Evolutionary conservation across 331 rosid species (phyloP).

Genomic region (Acacia concinna): DNA sequence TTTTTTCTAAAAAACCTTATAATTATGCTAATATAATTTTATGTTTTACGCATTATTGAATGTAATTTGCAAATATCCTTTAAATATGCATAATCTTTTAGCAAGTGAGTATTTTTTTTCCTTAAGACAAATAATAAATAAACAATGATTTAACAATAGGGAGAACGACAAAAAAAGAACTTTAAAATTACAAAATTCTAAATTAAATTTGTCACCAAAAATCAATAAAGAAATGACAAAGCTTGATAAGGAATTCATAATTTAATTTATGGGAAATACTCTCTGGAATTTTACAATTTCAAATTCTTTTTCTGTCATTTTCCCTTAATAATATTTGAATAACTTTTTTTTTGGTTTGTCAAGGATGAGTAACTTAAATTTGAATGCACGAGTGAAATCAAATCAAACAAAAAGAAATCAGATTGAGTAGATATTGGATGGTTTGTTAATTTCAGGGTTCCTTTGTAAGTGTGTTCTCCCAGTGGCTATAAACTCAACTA

Average conservation of each 20-base stretch:
- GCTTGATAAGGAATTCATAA: too few relatives aligned
- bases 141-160: too few relatives aligned
- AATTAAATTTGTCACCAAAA: too few relatives aligned
- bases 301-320: too few relatives aligned
- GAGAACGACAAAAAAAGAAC: too few relatives aligned
- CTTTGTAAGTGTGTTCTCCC: slow-evolving; percentile 92
- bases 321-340: neutral
- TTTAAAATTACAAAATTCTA: too few relatives aligned
- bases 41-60: neutral
- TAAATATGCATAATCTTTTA: neutral
- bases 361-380: neutral
- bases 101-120: neutral
- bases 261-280: too few relatives aligned
- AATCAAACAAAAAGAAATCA: neutral
- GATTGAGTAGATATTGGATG: neutral
- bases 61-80: neutral
- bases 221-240: too few relatives aligned
- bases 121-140: neutral
- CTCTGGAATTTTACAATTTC: too few relatives aligned
- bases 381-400: neutral
- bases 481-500: slow-evolving; percentile 66
- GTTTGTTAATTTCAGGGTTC: slow-evolving; percentile 52
- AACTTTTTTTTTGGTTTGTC: neutral
- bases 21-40: neutral
- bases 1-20: neutral